Base-by-base conservation (phyloP, 2,329 filamentous ascomycete species). In the Penicillium sp. region DNA sequence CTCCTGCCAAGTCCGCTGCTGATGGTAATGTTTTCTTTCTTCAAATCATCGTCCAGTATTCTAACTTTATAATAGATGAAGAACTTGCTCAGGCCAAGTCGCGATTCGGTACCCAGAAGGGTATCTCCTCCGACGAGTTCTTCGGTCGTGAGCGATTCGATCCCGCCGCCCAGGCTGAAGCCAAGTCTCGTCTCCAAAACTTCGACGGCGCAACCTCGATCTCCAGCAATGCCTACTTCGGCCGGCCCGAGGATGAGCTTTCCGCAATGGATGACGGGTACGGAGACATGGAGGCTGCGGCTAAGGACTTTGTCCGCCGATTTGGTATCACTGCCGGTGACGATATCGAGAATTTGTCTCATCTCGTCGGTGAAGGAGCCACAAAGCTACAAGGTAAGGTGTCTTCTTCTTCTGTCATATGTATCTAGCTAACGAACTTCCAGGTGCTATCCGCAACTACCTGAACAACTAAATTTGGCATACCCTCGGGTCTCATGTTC, bases 71-170 rank as follows among this genome's bases (percentile, higher is more conserved):
- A 20, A 39, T 40, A 79, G 82, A 84, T 43, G 90, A 96, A 51
- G 86, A 87, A 48, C 85, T 96, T 65, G 85, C 84, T 66, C 95
- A 90, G 68, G 90, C 92, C 5, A 88, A 89, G 64, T 78, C 83
- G 67, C 96, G 96, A 73, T 99, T 99, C 66, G 92, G 92, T 54
- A 75, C 74, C 39, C 94, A 99, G 72, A 97, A 97, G 79, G 89
- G 89, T 63, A 99, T 99, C 62, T 96, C 91, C 0, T 96, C 92
- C 0, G 94, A 99, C 71, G 94, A 99, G 70, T 99, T 95, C 80
- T 99, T 99, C 69, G 91, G 92, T 65, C 92, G 94, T 70, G 90
- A 91, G 47, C 77, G 82, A 49, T 97, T 86, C 73, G 92, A 99
- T 69, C 85, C 92, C 33, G 80, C 80, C 49, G 84, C 87, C 8